Conservation (phyloP, 2,329 filamentous ascomycete species). For the Monosporascus sp. region DNA sequence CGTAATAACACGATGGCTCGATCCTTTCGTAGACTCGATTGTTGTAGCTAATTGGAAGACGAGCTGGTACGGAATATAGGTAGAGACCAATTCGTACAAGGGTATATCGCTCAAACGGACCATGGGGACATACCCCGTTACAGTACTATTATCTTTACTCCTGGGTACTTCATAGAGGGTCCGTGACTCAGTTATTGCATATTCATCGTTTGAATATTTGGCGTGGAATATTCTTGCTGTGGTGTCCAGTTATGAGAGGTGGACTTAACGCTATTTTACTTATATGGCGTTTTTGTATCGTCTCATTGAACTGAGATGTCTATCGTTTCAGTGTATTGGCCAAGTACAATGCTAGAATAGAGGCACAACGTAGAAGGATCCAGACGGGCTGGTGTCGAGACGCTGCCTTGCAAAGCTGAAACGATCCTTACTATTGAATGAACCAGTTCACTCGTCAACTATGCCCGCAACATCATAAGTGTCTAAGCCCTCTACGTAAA, state of each 20-base stretch:
- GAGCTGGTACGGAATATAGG: background rate
- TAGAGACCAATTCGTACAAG: too few species aligned
- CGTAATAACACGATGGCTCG: too few species aligned
- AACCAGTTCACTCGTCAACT: too few species aligned
- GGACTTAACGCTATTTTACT: too few species aligned
- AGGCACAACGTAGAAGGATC: background rate
- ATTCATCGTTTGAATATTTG: background rate
- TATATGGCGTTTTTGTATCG: too few species aligned
- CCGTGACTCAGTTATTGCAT: background rate
- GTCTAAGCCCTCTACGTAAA: background rate
- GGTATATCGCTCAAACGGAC: too few species aligned
- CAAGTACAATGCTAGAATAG: background rate
- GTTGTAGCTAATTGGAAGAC: background rate
- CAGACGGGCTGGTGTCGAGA: background rate
- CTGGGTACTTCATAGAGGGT: background rate
- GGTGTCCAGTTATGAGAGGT: too few species aligned
- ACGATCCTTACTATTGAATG: background rate
- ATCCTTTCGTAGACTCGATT: too few species aligned
- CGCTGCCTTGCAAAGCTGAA: background rate
- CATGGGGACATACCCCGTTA: background rate
- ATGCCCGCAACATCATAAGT: too few species aligned
- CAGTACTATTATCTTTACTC: background rate
- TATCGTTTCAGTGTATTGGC: too few species aligned
- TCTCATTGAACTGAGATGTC: too few species aligned
- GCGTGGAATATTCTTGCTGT: too few species aligned